These are phyloP conservation scores for Paraphoma sp. DNA, from an alignment of 2,329 filamentous ascomycete genomes.

Conservation along the genomic window DNA sequence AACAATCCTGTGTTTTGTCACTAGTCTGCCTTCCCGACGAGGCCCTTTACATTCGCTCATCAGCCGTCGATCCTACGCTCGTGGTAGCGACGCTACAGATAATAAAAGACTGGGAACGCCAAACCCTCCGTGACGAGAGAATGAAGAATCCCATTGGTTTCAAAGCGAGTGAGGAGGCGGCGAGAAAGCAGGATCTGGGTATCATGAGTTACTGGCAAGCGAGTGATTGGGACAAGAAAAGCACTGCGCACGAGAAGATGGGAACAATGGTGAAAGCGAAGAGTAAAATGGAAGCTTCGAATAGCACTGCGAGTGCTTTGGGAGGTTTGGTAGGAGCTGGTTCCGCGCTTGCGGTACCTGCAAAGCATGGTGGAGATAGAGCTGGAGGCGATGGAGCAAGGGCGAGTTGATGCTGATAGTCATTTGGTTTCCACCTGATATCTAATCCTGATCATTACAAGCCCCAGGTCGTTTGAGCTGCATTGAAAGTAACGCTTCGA, in stretches of 20 bases:
- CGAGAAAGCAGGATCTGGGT: slow-evolving; percentile 31
- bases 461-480: too few species aligned
- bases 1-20: slow-evolving; percentile 24
- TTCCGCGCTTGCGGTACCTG: slow-evolving; percentile 13
- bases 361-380: slow-evolving; percentile 11
- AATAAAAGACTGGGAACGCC: slow-evolving; percentile 43
- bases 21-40: slow-evolving; percentile 38
- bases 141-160: slow-evolving; percentile 25
- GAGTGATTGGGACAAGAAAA: slow-evolving; percentile 23
- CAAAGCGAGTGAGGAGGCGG: slow-evolving; percentile 21
- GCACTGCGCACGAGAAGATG: slow-evolving; percentile 7
- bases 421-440: too few species aligned
- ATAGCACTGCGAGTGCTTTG: slow-evolving; percentile 8
- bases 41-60: slow-evolving; percentile 34
- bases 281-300: slow-evolving; percentile 7
- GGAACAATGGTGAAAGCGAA: slow-evolving; percentile 15
- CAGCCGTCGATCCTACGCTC: slow-evolving; percentile 30
- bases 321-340: slow-evolving; percentile 19
- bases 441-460: too few species aligned
- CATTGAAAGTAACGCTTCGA: too few species aligned
- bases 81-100: slow-evolving; percentile 41
- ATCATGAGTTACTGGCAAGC: slow-evolving; percentile 33
- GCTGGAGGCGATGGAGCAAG: slow-evolving; percentile 1
- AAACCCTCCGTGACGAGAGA: slow-evolving; percentile 31
- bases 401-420: too few species aligned